Base-by-base conservation (phyloP, 805 yeast genomes). In the Trichomonascus vanleenenianus region DNA sequence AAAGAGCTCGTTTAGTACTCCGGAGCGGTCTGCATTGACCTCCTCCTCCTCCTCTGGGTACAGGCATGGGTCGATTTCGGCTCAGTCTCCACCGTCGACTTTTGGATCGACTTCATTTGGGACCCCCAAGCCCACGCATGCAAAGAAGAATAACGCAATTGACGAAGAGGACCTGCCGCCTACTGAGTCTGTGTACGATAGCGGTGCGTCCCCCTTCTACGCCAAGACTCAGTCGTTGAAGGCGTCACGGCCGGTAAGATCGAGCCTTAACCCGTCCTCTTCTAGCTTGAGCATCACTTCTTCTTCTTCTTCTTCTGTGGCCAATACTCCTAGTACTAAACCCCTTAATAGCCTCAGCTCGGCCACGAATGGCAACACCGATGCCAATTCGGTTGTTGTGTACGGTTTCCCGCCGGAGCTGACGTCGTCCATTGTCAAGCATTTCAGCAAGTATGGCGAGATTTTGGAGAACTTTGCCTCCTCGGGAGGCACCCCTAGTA, bases 321-420 rank as follows among this genome's bases (percentile, higher is more conserved):
- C n/a, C n/a, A 14, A 31, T 12, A 6, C 15, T 31, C 34, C 34
- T 6, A 14, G 6, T 6, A 10, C n/a, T 4, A 5, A 6, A 10
- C 34, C 34, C 2, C 32, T 15, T 3, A 25, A 18, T n/a, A 33
- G 30, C 19, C 7, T 12, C 40, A n/a, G 30, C 30, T 11, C 40
- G 6, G 41, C 41, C 14, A n/a, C 39, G 37, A 47, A 27, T 27
- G 34, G 33, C n/a, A 36, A 37, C 18, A 16, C 44, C 22, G 51
- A 50, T 8, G 87, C 79, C 45, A 71, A 78, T 40, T 84, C 95
- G 0, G 83, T 91, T 1, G 65, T 89, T 25, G 86, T 91, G 2
- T 87, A 84, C 64, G 97, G 97, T 1, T 91, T 86, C 61, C 87
- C 94, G 1, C 94, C 88, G 56, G 71, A 78, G 1, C 72, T 81